phyloP scores from a whole-genome alignment of 1,139 yeast species.

The Pichia sp. region DNA sequence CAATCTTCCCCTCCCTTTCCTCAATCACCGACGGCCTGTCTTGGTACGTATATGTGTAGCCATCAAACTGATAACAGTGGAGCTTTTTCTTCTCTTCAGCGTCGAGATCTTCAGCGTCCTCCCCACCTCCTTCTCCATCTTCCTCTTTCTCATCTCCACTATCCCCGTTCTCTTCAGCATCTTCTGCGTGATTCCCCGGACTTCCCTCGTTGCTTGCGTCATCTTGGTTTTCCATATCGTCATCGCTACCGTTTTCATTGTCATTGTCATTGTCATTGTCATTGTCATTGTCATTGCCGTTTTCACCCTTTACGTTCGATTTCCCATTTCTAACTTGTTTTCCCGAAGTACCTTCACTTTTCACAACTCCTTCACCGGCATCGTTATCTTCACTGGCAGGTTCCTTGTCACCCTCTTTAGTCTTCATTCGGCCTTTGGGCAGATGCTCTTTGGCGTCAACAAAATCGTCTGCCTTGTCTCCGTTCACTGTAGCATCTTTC shows the following conservation, averaged over 20 bases:
- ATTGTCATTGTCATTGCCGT: too few relatives aligned
- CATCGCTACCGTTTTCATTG: too few relatives aligned
- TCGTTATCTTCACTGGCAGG: too few relatives aligned
- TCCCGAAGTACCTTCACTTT: too few relatives aligned
- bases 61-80: constrained; percentile 62
- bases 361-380: too few relatives aligned
- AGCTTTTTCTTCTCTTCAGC: constrained; percentile 53
- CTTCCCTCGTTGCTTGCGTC: too few relatives aligned
- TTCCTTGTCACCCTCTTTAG: too few relatives aligned
- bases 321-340: too few relatives aligned
- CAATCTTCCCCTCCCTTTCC: constrained; percentile 86
- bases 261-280: too few relatives aligned
- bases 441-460: background rate
- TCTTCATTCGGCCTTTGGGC: background rate
- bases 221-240: too few relatives aligned
- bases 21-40: constrained; percentile 93
- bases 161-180: background rate
- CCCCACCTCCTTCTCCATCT: background rate
- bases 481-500: background rate
- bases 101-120: constrained; percentile 24
- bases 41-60: constrained; percentile 75
- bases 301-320: too few relatives aligned
- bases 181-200: too few relatives aligned
- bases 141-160: background rate
- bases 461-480: background rate